phyloP scores from a whole-genome alignment of 1,284 basidiomycete species.

The Papiliotrema nemorosa region DNA sequence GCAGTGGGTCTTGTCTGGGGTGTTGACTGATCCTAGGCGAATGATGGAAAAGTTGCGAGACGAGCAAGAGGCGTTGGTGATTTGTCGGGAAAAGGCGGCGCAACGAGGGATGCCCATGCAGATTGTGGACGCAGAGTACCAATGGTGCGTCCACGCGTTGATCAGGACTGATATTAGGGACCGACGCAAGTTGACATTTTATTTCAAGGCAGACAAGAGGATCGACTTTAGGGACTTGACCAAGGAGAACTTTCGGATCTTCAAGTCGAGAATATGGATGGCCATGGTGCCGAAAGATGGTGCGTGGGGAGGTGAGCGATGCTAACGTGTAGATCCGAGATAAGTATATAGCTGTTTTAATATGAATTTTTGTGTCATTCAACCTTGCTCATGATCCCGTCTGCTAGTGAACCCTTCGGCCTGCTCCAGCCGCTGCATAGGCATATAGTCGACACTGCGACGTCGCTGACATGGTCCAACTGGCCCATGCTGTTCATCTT shows the following conservation, averaged over 20 bases:
- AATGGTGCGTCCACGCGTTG: slow-evolving; percentile 65
- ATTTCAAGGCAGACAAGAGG: slow-evolving; percentile 90
- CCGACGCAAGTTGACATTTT: slow-evolving; percentile 94
- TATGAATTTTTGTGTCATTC: no score
- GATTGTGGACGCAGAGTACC: slow-evolving; percentile 96
- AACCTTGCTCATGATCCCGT: no score
- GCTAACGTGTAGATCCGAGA: not conserved
- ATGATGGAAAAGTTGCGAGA: slow-evolving; percentile 79
- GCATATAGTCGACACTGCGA: slow-evolving; percentile 18
- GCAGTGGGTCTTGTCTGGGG: slow-evolving; percentile 58
- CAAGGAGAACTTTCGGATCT: slow-evolving; percentile 47
- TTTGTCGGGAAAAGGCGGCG: slow-evolving; percentile 85
- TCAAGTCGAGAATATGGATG: slow-evolving; percentile 47
- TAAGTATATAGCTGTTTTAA: not conserved
- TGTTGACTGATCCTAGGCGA: slow-evolving; percentile 52
- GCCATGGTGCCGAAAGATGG: slow-evolving; percentile 44
- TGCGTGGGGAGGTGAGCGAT: slow-evolving; percentile 5
- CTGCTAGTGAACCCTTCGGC: slow-evolving; percentile 18
- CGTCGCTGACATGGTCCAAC: slow-evolving; percentile 18
- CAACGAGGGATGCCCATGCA: slow-evolving; percentile 96
- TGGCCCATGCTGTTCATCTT: slow-evolving; percentile 16
- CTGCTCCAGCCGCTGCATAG: slow-evolving; percentile 24
- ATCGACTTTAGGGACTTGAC: slow-evolving; percentile 93
- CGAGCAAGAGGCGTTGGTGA: slow-evolving; percentile 83
- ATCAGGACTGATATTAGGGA: slow-evolving; percentile 59